Base-by-base conservation (phyloP, 1,284 basidiomycete genomes). In the Gomphus bonarii region DNA sequence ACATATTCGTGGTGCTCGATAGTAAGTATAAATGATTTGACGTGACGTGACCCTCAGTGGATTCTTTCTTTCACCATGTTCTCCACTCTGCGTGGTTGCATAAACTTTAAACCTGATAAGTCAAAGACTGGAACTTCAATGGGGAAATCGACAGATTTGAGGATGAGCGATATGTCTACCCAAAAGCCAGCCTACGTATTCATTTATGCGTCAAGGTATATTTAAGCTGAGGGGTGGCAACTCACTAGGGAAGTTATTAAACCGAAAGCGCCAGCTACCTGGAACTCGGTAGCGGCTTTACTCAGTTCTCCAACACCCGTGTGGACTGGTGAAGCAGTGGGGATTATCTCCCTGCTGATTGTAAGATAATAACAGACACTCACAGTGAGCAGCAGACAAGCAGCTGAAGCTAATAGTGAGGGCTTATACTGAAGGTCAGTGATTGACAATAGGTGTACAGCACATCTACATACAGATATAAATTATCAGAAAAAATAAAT, bases 341-440 rank as follows among this genome's bases (percentile, higher is more conserved):
- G 25, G 44, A 54, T 7, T 16, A 30, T 20, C 30, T 25, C 14
- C 16, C 3, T 49, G 9, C 2, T 30, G 4, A 18, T 14, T 49
- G 47, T 12, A 50, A 20, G 10, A 11, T n/a, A 18, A 38, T 20
- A 36, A 3, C 18, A 7, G 31, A 16, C 12, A 16, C 62, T 57
- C 48, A 63, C 62, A 63, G 57, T 63, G 62, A n/a, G 44, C 62
- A n/a, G 61, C 62, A 47, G 60, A 52, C 18, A 63, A 60, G 38
- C 58, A 58, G 28, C 58, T 56, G 33, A 63, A 63, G 1, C 61
- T 51, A 40, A 62, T 58, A 4, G 58, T 58, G 12, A 63, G 56
- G 18, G 42, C 62, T 63, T 36, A 11, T 25, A 49, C 30, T 16
- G 46, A 22, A 22, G 18, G 20, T 43, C 31, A 54, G 48, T 22